Evolutionary conservation across 2,329 filamentous ascomycete species (phyloP), one percentile per base, ranked within the genome.

Genomic region (Scleromitrula shiraiana): DNA sequence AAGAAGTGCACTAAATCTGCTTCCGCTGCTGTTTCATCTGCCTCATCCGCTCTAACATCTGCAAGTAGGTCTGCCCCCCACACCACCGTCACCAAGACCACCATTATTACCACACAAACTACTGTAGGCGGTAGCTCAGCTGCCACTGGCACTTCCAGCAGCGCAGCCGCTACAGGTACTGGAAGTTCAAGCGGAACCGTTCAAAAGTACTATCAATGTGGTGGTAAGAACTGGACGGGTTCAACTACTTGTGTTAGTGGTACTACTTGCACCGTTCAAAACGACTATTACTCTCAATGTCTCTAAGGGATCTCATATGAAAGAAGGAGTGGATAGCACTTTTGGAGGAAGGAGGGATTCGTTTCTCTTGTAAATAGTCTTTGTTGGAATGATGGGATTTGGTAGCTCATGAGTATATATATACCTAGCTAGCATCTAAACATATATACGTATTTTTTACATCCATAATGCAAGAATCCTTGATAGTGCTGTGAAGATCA

Each of bases 261-360:
- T 1, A 54, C 52, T 4, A 56, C 50, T 7, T 62, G 60, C 38
- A 56, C 46, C 2, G 49, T 35, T 12, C 41, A 49, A 4, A 62
- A 56, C 50, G 39, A 37, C 15, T 62, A 52, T 30, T 62, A 62
- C 39, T 58, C 53, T 1, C 59, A 61, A 33, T 60, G 59, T 41
- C 47, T 58, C 50, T 56, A 55, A 47, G n/a, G n/a, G 5, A n/a
- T n/a, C n/a, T n/a, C n/a, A n/a, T n/a, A n/a, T n/a, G n/a, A n/a
- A n/a, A n/a, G n/a, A n/a, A n/a, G n/a, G n/a, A n/a, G n/a, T n/a
- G n/a, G n/a, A n/a, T n/a, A n/a, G n/a, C n/a, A n/a, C n/a, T n/a
- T n/a, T n/a, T n/a, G n/a, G n/a, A n/a, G n/a, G n/a, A n/a, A n/a
- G n/a, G n/a, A n/a, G n/a, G n/a, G n/a, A n/a, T n/a, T n/a, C n/a